phyloP scores from a whole-genome alignment of 768 basidiomycete species.

The Hypsizygus marmoreus region DNA sequence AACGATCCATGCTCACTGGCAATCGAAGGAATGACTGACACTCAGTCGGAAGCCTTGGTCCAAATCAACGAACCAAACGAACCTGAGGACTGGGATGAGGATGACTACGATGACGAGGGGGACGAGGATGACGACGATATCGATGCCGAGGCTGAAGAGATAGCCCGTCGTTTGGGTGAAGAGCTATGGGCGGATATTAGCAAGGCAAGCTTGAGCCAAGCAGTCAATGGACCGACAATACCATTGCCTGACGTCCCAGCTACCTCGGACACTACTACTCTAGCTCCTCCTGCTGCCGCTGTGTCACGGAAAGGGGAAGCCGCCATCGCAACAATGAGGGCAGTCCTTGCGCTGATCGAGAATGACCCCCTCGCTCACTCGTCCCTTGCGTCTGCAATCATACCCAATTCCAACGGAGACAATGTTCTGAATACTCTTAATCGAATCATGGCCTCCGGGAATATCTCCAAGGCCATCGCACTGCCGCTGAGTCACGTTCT shows the following conservation, averaged over 20 bases:
- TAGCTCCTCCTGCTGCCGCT: slow-evolving; percentile 13
- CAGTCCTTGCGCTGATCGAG: slow-evolving; percentile 58
- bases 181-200: slow-evolving; percentile 78
- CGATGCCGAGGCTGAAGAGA: slow-evolving; percentile 73
- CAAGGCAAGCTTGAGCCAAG: slow-evolving; percentile 53
- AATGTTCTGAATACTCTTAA: slow-evolving; percentile 61
- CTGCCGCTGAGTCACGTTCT: slow-evolving; percentile 60
- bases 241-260: slow-evolving; percentile 8
- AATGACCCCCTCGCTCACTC: slow-evolving; percentile 58
- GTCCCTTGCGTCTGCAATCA: slow-evolving; percentile 50
- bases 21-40: slow-evolving; percentile 14
- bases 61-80: slow-evolving; percentile 7
- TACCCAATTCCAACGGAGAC: slow-evolving; percentile 49
- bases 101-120: slow-evolving; percentile 49
- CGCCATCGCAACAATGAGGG: slow-evolving; percentile 63
- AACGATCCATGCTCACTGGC: no score
- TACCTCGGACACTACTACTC: slow-evolving; percentile 3
- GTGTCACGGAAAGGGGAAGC: slow-evolving; percentile 53
- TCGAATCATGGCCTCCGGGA: slow-evolving; percentile 46
- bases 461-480: slow-evolving; percentile 54
- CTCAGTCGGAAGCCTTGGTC: slow-evolving; percentile 4
- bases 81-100: slow-evolving; percentile 40
- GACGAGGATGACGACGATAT: slow-evolving; percentile 64
- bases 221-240: slow-evolving; percentile 19
- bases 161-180: slow-evolving; percentile 72